phyloP scores from a whole-genome alignment of 2,329 filamentous ascomycete genomes.

The Epichloe scottii region DNA sequence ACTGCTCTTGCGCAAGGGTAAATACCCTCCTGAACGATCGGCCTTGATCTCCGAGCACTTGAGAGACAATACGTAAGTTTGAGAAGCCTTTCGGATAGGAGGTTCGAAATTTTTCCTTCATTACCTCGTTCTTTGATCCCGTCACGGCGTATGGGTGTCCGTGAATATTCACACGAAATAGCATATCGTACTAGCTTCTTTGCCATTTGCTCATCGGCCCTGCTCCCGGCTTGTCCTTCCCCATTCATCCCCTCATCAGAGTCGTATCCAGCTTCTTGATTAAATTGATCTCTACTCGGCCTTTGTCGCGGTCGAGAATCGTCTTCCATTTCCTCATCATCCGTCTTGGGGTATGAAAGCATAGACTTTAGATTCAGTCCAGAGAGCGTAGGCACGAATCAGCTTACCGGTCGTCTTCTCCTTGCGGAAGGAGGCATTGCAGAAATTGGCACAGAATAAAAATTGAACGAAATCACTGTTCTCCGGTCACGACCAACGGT shows the following conservation, averaged over 20 bases:
- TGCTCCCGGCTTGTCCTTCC: constrained; percentile 20
- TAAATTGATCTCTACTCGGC: constrained; percentile 16
- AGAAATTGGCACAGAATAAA: background rate
- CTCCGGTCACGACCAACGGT: background rate
- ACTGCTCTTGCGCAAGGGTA: constrained; percentile 57
- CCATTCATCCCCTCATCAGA: constrained; percentile 27
- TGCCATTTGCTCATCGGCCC: constrained; percentile 38
- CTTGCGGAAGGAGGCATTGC: constrained; percentile 21
- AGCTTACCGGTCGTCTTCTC: constrained; percentile 20
- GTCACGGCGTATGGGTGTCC: constrained; percentile 45
- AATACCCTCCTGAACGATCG: constrained; percentile 69
- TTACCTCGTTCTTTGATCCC: constrained; percentile 52
- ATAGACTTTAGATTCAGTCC: background rate
- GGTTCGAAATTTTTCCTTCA: no score
- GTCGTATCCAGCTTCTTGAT: constrained; percentile 20
- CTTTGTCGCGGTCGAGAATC: constrained; percentile 20
- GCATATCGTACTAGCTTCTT: constrained; percentile 60
- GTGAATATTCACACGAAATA: constrained; percentile 51
- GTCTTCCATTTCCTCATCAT: constrained; percentile 21
- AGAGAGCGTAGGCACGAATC: background rate
- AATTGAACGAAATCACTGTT: background rate
- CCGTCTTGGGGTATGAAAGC: constrained; percentile 8
- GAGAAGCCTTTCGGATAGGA: background rate
- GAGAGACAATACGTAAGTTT: background rate
- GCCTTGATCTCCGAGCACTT: constrained; percentile 59